phyloP scores from a whole-genome alignment of 106 monocot genomes.

The Posidonia australis region DNA sequence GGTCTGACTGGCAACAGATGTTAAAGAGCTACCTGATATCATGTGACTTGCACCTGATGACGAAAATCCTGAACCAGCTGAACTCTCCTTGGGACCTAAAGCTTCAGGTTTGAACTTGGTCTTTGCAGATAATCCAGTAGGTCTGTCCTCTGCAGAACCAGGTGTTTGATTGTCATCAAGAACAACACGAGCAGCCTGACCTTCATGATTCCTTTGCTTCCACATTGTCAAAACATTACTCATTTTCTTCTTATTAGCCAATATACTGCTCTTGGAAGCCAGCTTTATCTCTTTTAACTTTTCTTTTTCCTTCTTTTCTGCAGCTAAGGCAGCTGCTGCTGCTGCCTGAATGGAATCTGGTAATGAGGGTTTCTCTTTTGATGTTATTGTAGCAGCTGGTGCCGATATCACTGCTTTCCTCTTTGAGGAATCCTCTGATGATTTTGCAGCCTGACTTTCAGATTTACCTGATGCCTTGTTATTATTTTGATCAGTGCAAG shows the following conservation, averaged over 20 bases:
- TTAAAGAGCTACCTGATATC: constrained; percentile 3
- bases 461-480: constrained; percentile 38
- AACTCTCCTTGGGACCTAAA: constrained; percentile 17
- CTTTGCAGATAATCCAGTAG: constrained; percentile 13
- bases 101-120: constrained; percentile 41
- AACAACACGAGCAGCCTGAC: constrained; percentile 64
- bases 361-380: constrained; percentile 59
- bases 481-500: constrained; percentile 63
- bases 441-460: constrained; percentile 34
- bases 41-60: constrained; percentile 14
- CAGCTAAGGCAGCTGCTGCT: constrained; percentile 81
- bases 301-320: constrained; percentile 96
- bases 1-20: constrained; percentile 13
- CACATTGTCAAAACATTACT: constrained; percentile 91
- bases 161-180: constrained; percentile 53
- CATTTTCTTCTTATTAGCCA: constrained; percentile 98
- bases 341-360: constrained; percentile 93
- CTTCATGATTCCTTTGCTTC: constrained; percentile 94
- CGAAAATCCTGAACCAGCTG: constrained; percentile 15
- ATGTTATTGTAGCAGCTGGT: constrained; percentile 62
- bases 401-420: constrained; percentile 93
- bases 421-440: constrained; percentile 36
- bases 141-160: constrained; percentile 42
- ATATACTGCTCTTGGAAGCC: constrained; percentile 74
- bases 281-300: constrained; percentile 81